These are phyloP conservation scores for Rhodotorula sp. DNA, from an alignment of 1,284 basidiomycete genomes.

Conservation along the genomic window DNA sequence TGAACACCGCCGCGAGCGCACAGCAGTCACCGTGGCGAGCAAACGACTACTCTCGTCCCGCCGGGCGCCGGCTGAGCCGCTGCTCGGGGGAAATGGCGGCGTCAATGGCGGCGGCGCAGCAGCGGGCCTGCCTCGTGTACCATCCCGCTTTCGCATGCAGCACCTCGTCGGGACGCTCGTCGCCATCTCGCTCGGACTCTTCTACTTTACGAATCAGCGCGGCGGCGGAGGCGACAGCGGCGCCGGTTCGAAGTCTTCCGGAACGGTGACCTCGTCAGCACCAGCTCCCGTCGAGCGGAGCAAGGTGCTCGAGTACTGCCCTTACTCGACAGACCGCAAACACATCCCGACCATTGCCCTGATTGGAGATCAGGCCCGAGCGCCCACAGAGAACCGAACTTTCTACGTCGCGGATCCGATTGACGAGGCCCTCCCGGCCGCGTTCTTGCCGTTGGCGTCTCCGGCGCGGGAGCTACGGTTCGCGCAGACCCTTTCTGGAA, in stretches of 20 bases:
- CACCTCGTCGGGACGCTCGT: conserved; percentile 15
- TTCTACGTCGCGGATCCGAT: conserved; percentile 13
- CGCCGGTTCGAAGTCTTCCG: too few relatives aligned
- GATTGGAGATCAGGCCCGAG: conserved; percentile 9
- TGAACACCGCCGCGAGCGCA: too few relatives aligned
- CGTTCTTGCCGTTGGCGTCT: conserved; percentile 31
- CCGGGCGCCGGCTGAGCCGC: neutral
- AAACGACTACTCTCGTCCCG: neutral
- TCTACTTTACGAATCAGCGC: neutral
- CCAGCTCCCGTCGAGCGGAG: neutral
- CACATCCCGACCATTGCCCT: conserved; percentile 39
- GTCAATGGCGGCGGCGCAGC: neutral
- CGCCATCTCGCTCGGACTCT: conserved; percentile 4
- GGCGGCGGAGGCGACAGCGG: neutral
- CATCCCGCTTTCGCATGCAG: conserved; percentile 10
- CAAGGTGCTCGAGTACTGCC: conserved; percentile 29
- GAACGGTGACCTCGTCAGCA: neutral
- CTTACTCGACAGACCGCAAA: conserved; percentile 23
- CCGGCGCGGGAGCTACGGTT: conserved; percentile 36
- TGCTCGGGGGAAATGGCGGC: neutral
- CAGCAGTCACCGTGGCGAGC: conserved; percentile 3
- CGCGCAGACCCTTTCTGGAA: conserved; percentile 21
- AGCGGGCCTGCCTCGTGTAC: neutral
- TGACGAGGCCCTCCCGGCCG: neutral
- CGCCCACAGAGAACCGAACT: conserved; percentile 22